Evolutionary conservation across 345 rosid species (phyloP).

Genomic region (Citropsis articulata): DNA sequence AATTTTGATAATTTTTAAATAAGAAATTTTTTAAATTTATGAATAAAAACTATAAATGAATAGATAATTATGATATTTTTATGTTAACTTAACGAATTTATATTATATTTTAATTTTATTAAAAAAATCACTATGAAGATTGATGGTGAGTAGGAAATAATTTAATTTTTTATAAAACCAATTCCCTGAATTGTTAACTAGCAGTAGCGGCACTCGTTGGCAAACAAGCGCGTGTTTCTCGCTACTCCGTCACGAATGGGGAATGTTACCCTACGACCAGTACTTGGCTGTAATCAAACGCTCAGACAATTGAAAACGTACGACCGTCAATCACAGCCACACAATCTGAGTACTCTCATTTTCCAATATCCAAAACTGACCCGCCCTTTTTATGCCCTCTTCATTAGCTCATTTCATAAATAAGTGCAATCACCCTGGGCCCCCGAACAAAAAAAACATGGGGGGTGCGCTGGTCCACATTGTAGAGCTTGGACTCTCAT

Average conservation of each 20-base stretch:
- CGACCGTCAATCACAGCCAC: background rate
- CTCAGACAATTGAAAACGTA: background rate
- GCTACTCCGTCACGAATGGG: background rate
- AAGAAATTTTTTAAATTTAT: too few species aligned
- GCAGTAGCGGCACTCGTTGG: background rate
- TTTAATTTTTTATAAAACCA: too few species aligned
- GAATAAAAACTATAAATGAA: too few species aligned
- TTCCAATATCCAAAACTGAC: background rate
- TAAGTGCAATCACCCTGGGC: background rate
- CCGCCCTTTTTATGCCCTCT: background rate
- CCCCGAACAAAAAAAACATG: background rate
- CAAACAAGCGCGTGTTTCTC: constrained; percentile 7
- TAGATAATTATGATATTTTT: too few species aligned
- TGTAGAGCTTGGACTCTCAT: too few species aligned
- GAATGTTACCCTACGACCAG: background rate
- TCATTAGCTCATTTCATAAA: too few species aligned
- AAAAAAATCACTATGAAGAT: too few species aligned
- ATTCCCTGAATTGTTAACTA: too few species aligned
- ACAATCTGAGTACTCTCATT: background rate
- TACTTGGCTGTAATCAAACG: background rate
- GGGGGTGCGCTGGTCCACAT: background rate
- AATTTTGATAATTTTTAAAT: too few species aligned
- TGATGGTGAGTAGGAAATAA: too few species aligned
- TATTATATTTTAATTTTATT: too few species aligned
- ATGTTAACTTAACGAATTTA: too few species aligned